Base-by-base conservation (phyloP, 2,329 filamentous ascomycete genomes). In the Neofusicoccum cordaticola region DNA sequence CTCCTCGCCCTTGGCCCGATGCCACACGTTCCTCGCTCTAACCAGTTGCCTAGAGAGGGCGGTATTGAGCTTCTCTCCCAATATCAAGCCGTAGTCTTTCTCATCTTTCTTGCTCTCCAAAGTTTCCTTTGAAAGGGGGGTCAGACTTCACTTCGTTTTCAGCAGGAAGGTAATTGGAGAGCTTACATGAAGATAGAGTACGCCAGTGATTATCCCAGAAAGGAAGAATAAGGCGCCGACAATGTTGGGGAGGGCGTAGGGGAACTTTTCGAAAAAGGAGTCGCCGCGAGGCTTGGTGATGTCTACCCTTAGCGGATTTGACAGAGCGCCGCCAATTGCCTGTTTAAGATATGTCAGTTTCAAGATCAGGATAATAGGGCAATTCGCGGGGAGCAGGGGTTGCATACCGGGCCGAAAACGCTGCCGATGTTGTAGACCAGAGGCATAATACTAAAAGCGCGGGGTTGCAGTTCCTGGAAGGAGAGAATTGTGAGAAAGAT, bases 371-470 rank as follows among this genome's bases (percentile, higher is more conserved):
- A 12, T 1, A 52, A 13, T 2, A 13, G 2, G 42, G 17, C 31
- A 17, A 12, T n/a, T 60, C 9, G 41, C 39, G 27, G 13, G 27
- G 34, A 4, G 19, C 42, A 41, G 7, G 57, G 45, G 17, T 50
- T 37, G 2, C 63, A n/a, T 62, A 70, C 89, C 1, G 94, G 94
- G 0, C 94, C 94, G 69, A 97, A 90, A 42, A 97, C 92, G 41
- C 88, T 90, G 0, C 94, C 94, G 61, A 97, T 81, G 11, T 89
- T 93, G 90, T 92, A 98, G 1, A 90, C 91, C 15, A 98, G 79
- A 3, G 94, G 94, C 93, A 98, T 97, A 51, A 98, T 83, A 68
- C 90, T 93, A 76, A 98, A 98, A 0, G 95, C 95, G 61, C 88
- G 83, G 0, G 94, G 93, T 73, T 97, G 94, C 6, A 97, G 82